phyloP scores from a whole-genome alignment of 75 land plant genomes.

The Cunninghamia lanceolata region DNA sequence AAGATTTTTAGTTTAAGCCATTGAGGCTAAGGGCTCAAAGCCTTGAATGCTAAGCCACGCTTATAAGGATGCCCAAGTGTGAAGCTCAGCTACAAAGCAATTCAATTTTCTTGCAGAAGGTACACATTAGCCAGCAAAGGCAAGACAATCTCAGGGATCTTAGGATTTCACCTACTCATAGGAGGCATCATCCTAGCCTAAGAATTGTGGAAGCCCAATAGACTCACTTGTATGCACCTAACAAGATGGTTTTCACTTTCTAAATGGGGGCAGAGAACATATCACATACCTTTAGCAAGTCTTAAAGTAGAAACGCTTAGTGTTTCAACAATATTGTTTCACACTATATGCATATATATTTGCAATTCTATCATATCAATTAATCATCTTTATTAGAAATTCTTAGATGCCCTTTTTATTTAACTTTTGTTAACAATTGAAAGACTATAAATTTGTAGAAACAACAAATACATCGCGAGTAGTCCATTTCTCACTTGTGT shows the following conservation, averaged over 20 bases:
- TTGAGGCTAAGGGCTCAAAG: not conserved
- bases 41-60: not conserved
- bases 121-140: not conserved
- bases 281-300: no score
- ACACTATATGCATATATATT: not conserved
- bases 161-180: no score
- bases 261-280: no score
- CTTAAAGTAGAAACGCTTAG: not conserved
- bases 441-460: not conserved
- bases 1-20: not conserved
- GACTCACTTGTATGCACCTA: no score
- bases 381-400: not conserved
- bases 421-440: not conserved
- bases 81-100: not conserved
- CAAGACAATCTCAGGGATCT: no score
- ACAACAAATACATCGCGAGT: not conserved
- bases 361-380: not conserved
- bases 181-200: no score
- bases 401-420: not conserved
- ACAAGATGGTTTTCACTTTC: no score
- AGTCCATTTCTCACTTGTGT: not conserved
- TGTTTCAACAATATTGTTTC: not conserved
- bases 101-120: not conserved
- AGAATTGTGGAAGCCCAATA: no score
- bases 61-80: not conserved